A percentile compares a stretch with the other conserved stretches of the same genome.
Evolutionary conservation across 257 asterid species (phyloP).

Genomic region (Solanum bulbocastanum): DNA sequence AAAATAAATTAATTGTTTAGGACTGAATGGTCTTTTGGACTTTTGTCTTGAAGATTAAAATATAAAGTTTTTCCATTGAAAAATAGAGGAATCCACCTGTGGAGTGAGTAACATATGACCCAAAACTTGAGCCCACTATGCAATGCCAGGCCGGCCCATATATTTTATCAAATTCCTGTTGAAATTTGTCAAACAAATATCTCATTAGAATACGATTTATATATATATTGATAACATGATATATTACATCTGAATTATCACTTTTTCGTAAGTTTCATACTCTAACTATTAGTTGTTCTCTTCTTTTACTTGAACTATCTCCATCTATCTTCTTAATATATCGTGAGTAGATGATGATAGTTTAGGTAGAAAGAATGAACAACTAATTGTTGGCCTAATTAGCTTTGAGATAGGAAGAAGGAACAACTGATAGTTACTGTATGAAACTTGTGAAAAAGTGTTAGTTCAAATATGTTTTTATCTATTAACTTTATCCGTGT

Average conservation of each 20-base stretch:
- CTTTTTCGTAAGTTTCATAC: neutral
- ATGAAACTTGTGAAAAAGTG: neutral
- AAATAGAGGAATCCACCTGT: slow-evolving; percentile 65
- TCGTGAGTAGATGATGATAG: neutral
- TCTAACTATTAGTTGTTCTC: neutral
- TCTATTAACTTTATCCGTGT: neutral
- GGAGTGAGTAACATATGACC: slow-evolving; percentile 68
- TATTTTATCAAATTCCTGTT: slow-evolving; percentile 64
- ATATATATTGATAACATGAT: neutral
- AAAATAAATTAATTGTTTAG: neutral
- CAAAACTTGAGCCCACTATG: slow-evolving; percentile 70
- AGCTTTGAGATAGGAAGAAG: neutral
- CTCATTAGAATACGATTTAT: neutral
- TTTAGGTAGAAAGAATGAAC: neutral
- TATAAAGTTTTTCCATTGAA: slow-evolving; percentile 53
- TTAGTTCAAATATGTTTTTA: neutral
- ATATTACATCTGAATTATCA: neutral
- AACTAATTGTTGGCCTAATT: neutral
- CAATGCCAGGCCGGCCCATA: slow-evolving; percentile 87
- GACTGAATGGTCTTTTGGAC: slow-evolving; percentile 28
- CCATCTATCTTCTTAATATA: neutral
- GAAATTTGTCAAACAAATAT: neutral
- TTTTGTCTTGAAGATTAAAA: slow-evolving; percentile 61
- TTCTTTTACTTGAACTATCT: neutral
- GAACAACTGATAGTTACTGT: neutral